Percentiles rank a stretch among this genome's conserved stretches.
Evolutionary conservation across 225 moss, liverwort and hornwort genomes (phyloP).

Genomic region (Climacium dendroides): DNA sequence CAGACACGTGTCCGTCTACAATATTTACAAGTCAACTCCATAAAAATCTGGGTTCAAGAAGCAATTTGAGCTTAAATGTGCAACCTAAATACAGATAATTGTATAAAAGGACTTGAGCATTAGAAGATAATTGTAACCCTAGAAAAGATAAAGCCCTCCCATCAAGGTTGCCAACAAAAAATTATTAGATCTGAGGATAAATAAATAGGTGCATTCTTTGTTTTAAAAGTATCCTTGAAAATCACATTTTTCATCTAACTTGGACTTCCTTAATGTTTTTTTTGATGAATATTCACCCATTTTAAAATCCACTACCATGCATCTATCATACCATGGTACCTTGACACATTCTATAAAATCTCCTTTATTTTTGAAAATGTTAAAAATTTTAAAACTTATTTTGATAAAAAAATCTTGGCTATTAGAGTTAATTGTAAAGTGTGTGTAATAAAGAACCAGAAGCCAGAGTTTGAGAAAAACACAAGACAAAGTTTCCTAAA

Average conservation of each 20-base stretch:
- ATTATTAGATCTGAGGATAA: not conserved
- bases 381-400: not conserved
- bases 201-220: not conserved
- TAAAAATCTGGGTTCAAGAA: not conserved
- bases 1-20: not conserved
- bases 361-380: not conserved
- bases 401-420: not conserved
- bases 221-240: not conserved
- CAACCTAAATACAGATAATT: not conserved
- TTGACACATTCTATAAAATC: not conserved
- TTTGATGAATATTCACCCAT: fast-evolving
- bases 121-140: too few species aligned
- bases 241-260: not conserved
- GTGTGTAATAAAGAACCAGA: too few species aligned
- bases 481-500: too few species aligned
- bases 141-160: too few species aligned
- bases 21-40: not conserved
- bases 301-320: not conserved
- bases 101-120: too few species aligned
- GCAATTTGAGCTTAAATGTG: not conserved
- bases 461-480: too few species aligned
- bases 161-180: not conserved
- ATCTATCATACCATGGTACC: not conserved
- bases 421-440: too few species aligned
- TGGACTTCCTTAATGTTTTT: not conserved